Evolutionary conservation across 805 yeast genomes (phyloP), one percentile per base, ranked within the genome.

Genomic region (Kregervanrija fluxuum): DNA sequence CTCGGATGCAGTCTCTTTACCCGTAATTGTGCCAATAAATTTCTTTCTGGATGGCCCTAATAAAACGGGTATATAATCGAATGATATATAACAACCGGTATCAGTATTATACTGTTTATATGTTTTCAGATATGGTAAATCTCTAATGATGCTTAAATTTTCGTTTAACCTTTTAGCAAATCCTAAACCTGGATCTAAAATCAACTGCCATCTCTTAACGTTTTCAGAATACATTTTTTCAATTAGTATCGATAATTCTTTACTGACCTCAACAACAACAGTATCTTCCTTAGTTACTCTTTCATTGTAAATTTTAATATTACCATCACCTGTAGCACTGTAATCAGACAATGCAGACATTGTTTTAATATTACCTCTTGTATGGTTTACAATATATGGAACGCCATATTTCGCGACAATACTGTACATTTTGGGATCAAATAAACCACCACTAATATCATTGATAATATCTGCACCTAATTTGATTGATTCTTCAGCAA

Each of bases 151-250:
- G 16, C 72, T 71, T 31, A 90, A 52, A 60, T 90, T 91, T 56
- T 90, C 95, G 8, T 59, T 52, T n/a, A 73, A 54, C 43, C 72
- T 74, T 61, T 93, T 93, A n/a, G 98, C 97, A 64, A 93, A 93
- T 2, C 99, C 99, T 36, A 93, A 65, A 2, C 99, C 99, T 0
- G 99, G 99, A 60, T 93, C 99, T 4, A 89, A 56, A 13, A 93
- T 79, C 3, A 93, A 68, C 64, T 93, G 98, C 96, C 96, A 93
- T 62, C 91, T 79, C 47, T 73, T 70, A 1, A 91, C 78, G 4
- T 96, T 96, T 0, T 61, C 66, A 1, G 53, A 54, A 37, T 75
- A 64, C 11, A 95, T 95, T 44, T 66, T 70, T 0, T 61, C 52
- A 30, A 88, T 70, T 44, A 78, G 75, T 3, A 53, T 51, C 8